Evolutionary conservation across 2,329 filamentous ascomycete genomes (phyloP), one percentile per base, ranked within the genome.

Genomic region (Graphiopsis chlorocephala): DNA sequence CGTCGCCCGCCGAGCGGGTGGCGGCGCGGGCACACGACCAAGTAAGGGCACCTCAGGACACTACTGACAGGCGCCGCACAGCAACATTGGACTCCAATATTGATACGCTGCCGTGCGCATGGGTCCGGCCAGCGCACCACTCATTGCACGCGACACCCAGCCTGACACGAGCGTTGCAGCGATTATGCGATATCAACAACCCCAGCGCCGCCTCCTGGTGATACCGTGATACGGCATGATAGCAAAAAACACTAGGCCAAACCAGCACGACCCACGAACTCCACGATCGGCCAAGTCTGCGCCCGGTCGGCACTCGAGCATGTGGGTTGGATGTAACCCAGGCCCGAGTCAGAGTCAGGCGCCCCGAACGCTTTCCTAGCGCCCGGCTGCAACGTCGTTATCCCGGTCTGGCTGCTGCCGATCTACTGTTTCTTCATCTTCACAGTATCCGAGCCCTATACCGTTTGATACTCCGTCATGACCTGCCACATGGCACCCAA

Each of bases 101-200:
- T 52, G 58, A 61, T 61, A 61, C 58, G 58, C 58, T 61, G 58
- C 58, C 58, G 29, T 25, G 26, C 58, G 58, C 29, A 20, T 52
- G 58, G 42, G 45, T 31, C 57, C 17, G 57, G 57, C 57, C 35
- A 60, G 57, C 35, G 26, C 35, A 23, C 35, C 23, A 20, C 50
- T 53, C 17, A 45, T n/a, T n/a, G 23, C 50, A 20, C 50, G 50
- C 26, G 17, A 26, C 48, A 52, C 35, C 12, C 31, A 35, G 31
- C 23, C 33, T 60, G 35, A 31, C 57, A 47, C 35, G 35, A 61
- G 58, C 48, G 60, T 62, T 62, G 60, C 60, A 62, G 47, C 59
- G 20, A 45, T 45, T 45, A 45, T 45, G 38, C 38, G 59, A 38
- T 62, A 62, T 62, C 60, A 62, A 35, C 45, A 14, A 33, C 11